These are phyloP conservation scores for Penstemon newberryi DNA, from an alignment of 257 asterid species.

Conservation along the genomic window DNA sequence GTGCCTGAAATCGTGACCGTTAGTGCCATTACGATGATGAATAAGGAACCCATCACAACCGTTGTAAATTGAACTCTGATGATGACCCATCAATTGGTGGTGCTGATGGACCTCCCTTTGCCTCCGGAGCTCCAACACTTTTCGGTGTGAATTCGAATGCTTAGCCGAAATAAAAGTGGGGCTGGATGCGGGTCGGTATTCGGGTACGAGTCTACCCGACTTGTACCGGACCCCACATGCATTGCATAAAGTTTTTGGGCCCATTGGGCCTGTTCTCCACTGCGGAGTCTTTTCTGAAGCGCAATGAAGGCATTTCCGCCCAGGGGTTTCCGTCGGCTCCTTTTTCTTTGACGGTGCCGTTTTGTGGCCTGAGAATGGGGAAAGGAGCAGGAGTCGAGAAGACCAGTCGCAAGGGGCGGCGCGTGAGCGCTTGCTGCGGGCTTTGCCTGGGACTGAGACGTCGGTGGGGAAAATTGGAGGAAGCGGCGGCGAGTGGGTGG, in stretches of 20 bases:
- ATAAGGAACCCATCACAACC: conserved; percentile 84
- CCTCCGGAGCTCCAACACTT: conserved; percentile 89
- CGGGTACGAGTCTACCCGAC: conserved; percentile 95
- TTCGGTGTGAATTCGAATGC: conserved; percentile 97
- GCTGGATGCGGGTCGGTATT: conserved; percentile 96
- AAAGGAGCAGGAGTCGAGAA: conserved; percentile 72
- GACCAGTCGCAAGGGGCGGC: conserved; percentile 96
- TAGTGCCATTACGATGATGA: conserved; percentile 51
- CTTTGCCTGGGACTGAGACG: conserved; percentile 85
- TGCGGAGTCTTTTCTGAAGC: conserved; percentile 96
- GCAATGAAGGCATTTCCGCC: conserved; percentile 86
- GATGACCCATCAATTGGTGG: conserved; percentile 49
- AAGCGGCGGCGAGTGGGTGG: conserved; percentile 39
- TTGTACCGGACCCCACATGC: conserved; percentile 97
- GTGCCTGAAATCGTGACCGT: conserved; percentile 78
- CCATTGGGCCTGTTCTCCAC: conserved; percentile 98
- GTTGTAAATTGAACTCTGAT: conserved; percentile 59
- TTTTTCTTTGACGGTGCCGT: conserved; percentile 38
- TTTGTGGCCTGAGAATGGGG: conserved; percentile 38
- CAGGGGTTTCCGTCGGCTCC: conserved; percentile 51
- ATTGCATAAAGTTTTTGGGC: conserved; percentile 92
- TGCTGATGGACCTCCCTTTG: conserved; percentile 73
- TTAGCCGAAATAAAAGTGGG: conserved; percentile 75
- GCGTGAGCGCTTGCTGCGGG: conserved; percentile 97
- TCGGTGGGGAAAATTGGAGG: conserved; percentile 58